phyloP scores from a whole-genome alignment of 257 asterid species.

The Lavandula angustifolia region DNA sequence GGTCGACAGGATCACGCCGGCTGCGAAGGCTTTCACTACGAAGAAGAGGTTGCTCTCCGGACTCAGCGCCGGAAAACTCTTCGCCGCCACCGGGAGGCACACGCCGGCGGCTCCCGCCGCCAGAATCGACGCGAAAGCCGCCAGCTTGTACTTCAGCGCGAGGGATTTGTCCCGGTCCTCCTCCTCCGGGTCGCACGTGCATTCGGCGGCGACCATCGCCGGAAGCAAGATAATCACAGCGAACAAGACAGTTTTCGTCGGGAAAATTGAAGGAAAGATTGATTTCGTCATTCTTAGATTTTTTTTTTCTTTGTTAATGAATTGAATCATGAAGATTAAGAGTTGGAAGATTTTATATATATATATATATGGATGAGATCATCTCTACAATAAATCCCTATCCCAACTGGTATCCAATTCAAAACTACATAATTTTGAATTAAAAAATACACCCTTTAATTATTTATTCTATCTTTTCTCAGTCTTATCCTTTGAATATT shows the following conservation, averaged over 20 bases:
- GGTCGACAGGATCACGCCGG: conserved; percentile 56
- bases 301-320: too few species aligned
- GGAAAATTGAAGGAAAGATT: neutral
- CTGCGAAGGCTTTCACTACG: conserved; percentile 57
- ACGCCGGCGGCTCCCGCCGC: conserved; percentile 46
- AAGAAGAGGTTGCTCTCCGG: conserved; percentile 52
- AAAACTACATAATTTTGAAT: too few species aligned
- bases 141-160: conserved; percentile 42
- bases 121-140: conserved; percentile 49
- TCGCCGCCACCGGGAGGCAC: conserved; percentile 43
- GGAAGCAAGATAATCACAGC: conserved; percentile 22
- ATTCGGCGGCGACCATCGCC: conserved; percentile 26
- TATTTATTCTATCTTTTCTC: too few species aligned
- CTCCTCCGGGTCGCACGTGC: conserved; percentile 45
- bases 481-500: too few species aligned
- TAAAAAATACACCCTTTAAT: too few species aligned
- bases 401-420: too few species aligned
- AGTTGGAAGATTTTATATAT: neutral
- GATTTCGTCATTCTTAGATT: neutral
- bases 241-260: conserved; percentile 12
- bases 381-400: too few species aligned
- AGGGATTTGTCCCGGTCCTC: conserved; percentile 31
- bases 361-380: neutral
- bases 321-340: neutral
- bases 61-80: conserved; percentile 37